Evolutionary conservation across 768 basidiomycete genomes (phyloP).

Genomic region (Rhodotorula graminis): DNA sequence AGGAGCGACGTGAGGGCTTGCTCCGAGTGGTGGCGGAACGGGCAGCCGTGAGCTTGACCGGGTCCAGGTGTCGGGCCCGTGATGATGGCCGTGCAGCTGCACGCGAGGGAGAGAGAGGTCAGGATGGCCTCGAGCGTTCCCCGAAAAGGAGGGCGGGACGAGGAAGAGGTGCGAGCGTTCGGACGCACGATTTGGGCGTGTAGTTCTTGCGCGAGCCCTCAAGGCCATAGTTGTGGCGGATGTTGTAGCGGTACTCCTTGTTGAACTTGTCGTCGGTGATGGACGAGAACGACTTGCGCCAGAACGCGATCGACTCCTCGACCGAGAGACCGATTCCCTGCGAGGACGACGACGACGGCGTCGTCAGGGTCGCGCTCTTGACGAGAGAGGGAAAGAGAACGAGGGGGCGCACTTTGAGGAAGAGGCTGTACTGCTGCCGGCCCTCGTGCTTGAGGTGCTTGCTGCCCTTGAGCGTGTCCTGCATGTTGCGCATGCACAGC

Average conservation of each 20-base stretch:
- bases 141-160: background rate
- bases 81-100: conserved; percentile 87
- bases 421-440: conserved; percentile 82
- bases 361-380: background rate
- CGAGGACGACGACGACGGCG: background rate
- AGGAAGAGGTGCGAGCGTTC: background rate
- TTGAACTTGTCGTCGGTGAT: conserved; percentile 93
- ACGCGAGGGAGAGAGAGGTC: conserved; percentile 50
- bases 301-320: conserved; percentile 88
- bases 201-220: conserved; percentile 95
- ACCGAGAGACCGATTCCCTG: conserved; percentile 88
- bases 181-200: conserved; percentile 72
- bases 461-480: conserved; percentile 69
- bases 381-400: background rate
- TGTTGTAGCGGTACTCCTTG: conserved; percentile 96
- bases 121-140: no score
- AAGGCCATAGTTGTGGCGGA: conserved; percentile 87
- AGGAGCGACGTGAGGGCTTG: conserved; percentile 78
- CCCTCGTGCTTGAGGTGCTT: conserved; percentile 89
- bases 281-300: conserved; percentile 74
- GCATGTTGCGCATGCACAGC: conserved; percentile 86
- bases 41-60: conserved; percentile 76
- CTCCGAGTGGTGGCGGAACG: conserved; percentile 78
- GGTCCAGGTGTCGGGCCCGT: conserved; percentile 63
- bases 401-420: conserved; percentile 68